These are phyloP conservation scores for Lactifluus pinguis DNA, from an alignment of 768 basidiomycete species.

Conservation along the genomic window DNA sequence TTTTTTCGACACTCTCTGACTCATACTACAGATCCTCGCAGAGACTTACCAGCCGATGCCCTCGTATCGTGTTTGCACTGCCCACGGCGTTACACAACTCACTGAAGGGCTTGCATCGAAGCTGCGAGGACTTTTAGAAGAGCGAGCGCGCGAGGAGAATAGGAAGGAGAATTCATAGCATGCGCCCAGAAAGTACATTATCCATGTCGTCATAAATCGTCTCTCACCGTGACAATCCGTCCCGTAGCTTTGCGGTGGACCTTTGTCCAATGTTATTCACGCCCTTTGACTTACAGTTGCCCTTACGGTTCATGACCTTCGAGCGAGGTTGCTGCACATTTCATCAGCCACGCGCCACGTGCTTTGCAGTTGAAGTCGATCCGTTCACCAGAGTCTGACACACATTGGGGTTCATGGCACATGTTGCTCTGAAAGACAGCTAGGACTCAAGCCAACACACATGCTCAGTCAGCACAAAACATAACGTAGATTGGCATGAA, in stretches of 20 bases:
- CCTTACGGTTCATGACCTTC: too few relatives aligned
- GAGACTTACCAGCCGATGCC: conserved; percentile 83
- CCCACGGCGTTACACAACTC: conserved; percentile 59
- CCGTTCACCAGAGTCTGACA: too few relatives aligned
- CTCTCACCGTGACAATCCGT: not conserved
- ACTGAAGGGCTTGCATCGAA: conserved; percentile 54
- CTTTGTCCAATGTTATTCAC: not conserved
- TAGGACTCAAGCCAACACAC: not conserved
- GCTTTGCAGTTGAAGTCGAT: too few relatives aligned
- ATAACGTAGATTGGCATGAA: not conserved
- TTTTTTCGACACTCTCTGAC: not conserved
- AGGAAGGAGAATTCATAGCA: not conserved
- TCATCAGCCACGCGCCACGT: too few relatives aligned
- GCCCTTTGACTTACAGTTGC: not conserved
- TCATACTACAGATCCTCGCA: conserved; percentile 40
- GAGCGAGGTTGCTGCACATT: too few relatives aligned
- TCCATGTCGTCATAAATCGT: not conserved
- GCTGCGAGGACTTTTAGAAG: conserved; percentile 34
- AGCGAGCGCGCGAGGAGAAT: conserved; percentile 27
- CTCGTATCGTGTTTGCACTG: conserved; percentile 70
- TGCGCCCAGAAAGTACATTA: not conserved
- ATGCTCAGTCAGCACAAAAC: not conserved
- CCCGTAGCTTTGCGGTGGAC: not conserved
- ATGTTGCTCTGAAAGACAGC: not conserved
- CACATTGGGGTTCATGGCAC: too few relatives aligned